Base-by-base conservation (phyloP, 805 yeast species). In the Candida alai region DNA sequence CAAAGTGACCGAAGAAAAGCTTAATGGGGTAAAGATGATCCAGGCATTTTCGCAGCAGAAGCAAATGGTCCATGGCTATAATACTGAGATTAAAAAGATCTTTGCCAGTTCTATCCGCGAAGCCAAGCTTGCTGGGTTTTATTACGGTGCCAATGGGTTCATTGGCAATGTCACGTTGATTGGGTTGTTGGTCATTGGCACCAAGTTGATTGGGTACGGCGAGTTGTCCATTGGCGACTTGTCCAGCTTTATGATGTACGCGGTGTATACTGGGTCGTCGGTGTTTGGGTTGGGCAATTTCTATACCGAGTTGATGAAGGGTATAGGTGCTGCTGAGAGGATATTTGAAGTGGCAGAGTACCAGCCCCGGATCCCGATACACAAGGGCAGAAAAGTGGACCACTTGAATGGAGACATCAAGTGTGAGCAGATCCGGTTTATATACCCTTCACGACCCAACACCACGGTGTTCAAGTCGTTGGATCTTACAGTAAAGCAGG, bases 231-330 rank as follows among this genome's bases (percentile, higher is more conserved):
- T 88, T 24, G 97, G 97, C 34, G 96, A 89, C 48, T 68, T 90
- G 28, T 82, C 95, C 5, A 83, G 95, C 32, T 90, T 88, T 57
- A 81, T 89, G 80, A 84, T 90, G 93, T 90, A 90, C 60, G 93
- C 97, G 0, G 86, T 86, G 1, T 90, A 85, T 57, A 84, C 96
- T 2, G 97, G 96, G 1, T 70, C 87, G n/a, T 86, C 96, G 6
- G 84, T 89, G 48, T 84, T 84, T 58, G 96, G 97, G 0, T 56
- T 90, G 13, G 90, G 96, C 0, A 84, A 84, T 49, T 90, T 90
- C 54, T 90, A 89, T 54, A 79, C 95, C 2, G 97, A 90, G 56
- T 65, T 90, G 39, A 90, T 90, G 97, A 90, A 90, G 62, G 97
- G 97, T 36, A 84, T 89, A 6, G 97, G 97, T 32, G 97, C 97